Percentiles rank a stretch among this genome's conserved stretches.
These are phyloP conservation scores for Sapria himalayana DNA, from an alignment of 345 rosid genomes.

Conservation along the genomic window DNA sequence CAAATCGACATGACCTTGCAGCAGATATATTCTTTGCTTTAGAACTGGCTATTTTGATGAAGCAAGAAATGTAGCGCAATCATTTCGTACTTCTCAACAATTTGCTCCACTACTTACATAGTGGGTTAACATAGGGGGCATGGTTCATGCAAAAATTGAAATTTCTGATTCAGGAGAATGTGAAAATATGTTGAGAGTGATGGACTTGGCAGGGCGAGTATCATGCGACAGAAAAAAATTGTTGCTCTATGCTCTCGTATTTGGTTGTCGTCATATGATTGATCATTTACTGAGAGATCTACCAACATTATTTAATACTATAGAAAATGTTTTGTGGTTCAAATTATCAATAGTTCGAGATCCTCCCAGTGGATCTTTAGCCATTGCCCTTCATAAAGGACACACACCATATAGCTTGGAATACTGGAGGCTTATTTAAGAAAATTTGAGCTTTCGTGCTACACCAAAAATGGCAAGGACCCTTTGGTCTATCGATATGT, in stretches of 20 bases:
- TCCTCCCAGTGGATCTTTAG: conserved; percentile 30
- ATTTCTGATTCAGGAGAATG: conserved; percentile 88
- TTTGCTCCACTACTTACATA: conserved; percentile 84
- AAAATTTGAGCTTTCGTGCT: conserved; percentile 83
- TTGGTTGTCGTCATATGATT: conserved; percentile 80
- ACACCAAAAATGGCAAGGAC: conserved; percentile 92
- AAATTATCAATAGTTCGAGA: conserved; percentile 60
- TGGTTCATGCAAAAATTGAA: conserved; percentile 58
- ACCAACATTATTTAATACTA: conserved; percentile 64
- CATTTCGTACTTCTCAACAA: conserved; percentile 72
- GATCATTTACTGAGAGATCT: conserved; percentile 73
- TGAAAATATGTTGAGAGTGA: conserved; percentile 80
- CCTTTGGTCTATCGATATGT: conserved; percentile 87
- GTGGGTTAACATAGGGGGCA: conserved; percentile 78
- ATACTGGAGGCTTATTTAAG: conserved; percentile 84
- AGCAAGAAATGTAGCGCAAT: conserved; percentile 59
- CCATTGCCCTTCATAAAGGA: conserved; percentile 48
- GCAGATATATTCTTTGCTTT: conserved; percentile 91
- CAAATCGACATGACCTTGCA: too few species aligned
- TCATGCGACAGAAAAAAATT: conserved; percentile 87
- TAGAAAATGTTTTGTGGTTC: conserved; percentile 97
- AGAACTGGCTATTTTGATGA: conserved; percentile 90
- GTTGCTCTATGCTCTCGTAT: conserved; percentile 69
- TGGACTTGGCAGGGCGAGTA: conserved; percentile 82
- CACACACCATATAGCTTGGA: conserved; percentile 56